Percentiles rank a stretch among this genome's conserved stretches.
Conservation (phyloP, 768 basidiomycete genomes). For the Boletellus ananas region DNA sequence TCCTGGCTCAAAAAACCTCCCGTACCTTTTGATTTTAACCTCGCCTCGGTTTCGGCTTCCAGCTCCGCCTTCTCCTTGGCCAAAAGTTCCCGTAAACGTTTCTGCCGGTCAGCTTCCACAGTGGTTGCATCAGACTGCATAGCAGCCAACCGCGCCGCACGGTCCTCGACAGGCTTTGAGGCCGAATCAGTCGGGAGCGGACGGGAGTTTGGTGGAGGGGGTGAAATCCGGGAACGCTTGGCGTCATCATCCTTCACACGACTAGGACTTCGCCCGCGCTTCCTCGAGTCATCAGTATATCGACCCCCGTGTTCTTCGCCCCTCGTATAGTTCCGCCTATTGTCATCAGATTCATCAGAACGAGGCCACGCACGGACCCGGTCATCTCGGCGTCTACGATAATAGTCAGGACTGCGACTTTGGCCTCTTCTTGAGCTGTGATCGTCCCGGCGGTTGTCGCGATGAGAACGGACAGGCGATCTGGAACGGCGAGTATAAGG, state of each 20-base stretch:
- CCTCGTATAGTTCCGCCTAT: constrained; percentile 28
- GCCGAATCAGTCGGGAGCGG: constrained; percentile 10
- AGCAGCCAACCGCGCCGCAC: constrained; percentile 83
- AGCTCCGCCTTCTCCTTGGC: constrained; percentile 76
- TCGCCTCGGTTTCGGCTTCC: constrained; percentile 64
- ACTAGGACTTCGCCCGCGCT: constrained; percentile 38
- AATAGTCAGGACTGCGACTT: constrained; percentile 29
- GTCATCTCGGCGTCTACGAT: constrained; percentile 13
- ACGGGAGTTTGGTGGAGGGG: constrained; percentile 27
- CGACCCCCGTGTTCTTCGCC: constrained; percentile 21
- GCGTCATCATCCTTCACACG: constrained; percentile 25
- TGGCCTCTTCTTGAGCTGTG: constrained; percentile 24
- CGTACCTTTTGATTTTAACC: constrained; percentile 72
- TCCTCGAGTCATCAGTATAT: constrained; percentile 34
- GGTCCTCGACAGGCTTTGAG: constrained; percentile 38
- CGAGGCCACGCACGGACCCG: constrained; percentile 42
- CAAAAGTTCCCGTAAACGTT: constrained; percentile 62
- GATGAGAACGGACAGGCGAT: constrained; percentile 37
- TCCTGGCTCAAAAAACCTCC: constrained; percentile 79
- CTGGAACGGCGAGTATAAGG: constrained; percentile 45
- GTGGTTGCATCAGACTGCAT: constrained; percentile 76
- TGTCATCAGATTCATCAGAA: constrained; percentile 52
- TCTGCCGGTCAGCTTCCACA: constrained; percentile 66
- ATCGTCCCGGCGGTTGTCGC: constrained; percentile 19
- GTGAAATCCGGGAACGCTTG: constrained; percentile 53